Conservation (phyloP, 805 yeast genomes). For the Starmera dryadoides region DNA sequence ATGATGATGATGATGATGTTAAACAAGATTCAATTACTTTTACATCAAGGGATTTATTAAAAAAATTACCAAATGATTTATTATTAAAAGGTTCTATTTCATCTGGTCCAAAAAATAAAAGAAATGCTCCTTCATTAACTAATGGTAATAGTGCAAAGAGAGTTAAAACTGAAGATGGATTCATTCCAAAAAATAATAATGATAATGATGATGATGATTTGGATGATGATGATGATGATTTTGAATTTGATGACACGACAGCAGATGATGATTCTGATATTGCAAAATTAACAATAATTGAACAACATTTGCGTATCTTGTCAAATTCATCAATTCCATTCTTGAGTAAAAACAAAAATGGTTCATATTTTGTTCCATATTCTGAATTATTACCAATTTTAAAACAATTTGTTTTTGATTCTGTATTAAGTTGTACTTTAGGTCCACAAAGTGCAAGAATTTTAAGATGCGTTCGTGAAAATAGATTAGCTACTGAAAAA, state of each 20-base stretch:
- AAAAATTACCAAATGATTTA: constrained; percentile 31
- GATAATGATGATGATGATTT: constrained; percentile 13
- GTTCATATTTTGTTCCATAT: constrained; percentile 57
- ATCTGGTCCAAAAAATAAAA: constrained; percentile 30
- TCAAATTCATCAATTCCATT: constrained; percentile 52
- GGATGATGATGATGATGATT: constrained; percentile 19
- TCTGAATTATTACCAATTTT: constrained; percentile 38
- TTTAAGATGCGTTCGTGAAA: constrained; percentile 65
- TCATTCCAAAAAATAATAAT: constrained; percentile 19
- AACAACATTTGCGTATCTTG: constrained; percentile 65
- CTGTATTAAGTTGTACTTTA: constrained; percentile 49
- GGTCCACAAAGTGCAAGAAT: constrained; percentile 67
- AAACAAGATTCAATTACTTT: constrained; percentile 26
- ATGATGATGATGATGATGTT: constrained; percentile 23
- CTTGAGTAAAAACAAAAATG: constrained; percentile 48
- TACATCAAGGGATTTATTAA: constrained; percentile 36
- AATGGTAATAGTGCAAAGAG: constrained; percentile 22
- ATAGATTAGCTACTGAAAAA: constrained; percentile 78
- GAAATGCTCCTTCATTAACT: constrained; percentile 17
- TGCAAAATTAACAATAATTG: constrained; percentile 29
- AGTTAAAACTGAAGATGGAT: background rate
- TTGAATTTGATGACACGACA: constrained; percentile 21
- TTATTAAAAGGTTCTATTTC: constrained; percentile 40
- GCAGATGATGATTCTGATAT: constrained; percentile 23
- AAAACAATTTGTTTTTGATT: constrained; percentile 46